Percentiles rank a stretch among this genome's conserved stretches.
Evolutionary conservation across 2,329 filamentous ascomycete genomes (phyloP).

Genomic region (Sphaerulina vaccinii): DNA sequence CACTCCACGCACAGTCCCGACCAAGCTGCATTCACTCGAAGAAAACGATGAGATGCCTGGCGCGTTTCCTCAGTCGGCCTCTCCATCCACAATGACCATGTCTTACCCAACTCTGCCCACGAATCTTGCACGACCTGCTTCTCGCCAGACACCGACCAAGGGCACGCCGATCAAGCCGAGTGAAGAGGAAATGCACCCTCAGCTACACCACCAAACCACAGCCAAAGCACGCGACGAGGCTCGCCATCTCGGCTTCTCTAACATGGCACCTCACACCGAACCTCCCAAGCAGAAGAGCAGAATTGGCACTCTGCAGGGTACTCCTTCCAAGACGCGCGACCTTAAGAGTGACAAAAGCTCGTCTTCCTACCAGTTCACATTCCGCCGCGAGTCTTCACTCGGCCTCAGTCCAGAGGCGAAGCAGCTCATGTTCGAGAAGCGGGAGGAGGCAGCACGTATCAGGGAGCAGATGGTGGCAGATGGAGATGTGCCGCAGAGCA

Average conservation of each 20-base stretch:
- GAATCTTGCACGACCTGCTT: conserved; percentile 18
- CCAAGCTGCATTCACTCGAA: conserved; percentile 46
- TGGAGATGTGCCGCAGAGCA: conserved; percentile 51
- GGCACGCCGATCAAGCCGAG: conserved; percentile 67
- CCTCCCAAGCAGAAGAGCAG: conserved; percentile 44
- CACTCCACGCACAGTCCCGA: conserved; percentile 36
- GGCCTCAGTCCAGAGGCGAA: conserved; percentile 62
- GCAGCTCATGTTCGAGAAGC: conserved; percentile 63
- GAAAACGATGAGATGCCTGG: conserved; percentile 46
- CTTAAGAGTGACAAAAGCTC: conserved; percentile 44
- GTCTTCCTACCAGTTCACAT: conserved; percentile 66
- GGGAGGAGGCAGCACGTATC: conserved; percentile 69
- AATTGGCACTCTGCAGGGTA: conserved; percentile 53
- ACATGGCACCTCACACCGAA: conserved; percentile 62
- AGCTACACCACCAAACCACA: conserved; percentile 72
- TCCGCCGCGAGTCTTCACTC: conserved; percentile 54
- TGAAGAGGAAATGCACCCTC: conserved; percentile 85
- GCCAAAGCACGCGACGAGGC: conserved; percentile 76
- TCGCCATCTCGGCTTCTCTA: conserved; percentile 76
- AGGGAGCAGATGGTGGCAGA: conserved; percentile 66
- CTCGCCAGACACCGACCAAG: conserved; percentile 57
- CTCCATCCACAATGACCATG: conserved; percentile 20
- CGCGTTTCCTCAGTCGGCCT: conserved; percentile 35
- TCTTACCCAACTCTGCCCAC: conserved; percentile 21
- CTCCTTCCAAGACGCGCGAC: conserved; percentile 55